phyloP scores from a whole-genome alignment of 1,284 basidiomycete species.

The Boletus sp. region DNA sequence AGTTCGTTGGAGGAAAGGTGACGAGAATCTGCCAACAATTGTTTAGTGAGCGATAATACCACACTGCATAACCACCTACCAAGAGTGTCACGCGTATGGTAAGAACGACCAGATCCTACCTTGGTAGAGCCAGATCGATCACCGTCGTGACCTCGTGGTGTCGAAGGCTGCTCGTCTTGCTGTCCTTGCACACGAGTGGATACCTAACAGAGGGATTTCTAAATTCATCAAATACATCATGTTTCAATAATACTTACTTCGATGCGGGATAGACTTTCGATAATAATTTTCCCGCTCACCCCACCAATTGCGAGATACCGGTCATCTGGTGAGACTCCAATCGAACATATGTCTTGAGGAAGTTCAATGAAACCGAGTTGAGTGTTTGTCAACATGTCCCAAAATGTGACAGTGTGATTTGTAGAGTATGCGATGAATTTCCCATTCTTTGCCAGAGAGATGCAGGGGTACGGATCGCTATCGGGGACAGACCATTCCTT shows the following conservation, averaged over 20 bases:
- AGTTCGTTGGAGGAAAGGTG: too few relatives aligned
- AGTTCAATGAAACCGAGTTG: background rate
- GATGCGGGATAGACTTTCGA: too few relatives aligned
- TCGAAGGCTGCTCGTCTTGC: background rate
- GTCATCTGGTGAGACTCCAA: background rate
- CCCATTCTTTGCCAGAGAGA: background rate
- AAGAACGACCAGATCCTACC: background rate
- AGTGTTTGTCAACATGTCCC: background rate
- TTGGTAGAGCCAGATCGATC: background rate
- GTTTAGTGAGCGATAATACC: too few relatives aligned
- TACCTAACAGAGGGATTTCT: background rate
- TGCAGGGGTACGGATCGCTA: background rate
- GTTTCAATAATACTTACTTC: too few relatives aligned
- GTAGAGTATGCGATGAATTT: background rate
- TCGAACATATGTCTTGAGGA: background rate
- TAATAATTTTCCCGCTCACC: background rate
- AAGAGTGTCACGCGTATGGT: background rate
- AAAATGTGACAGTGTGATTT: background rate
- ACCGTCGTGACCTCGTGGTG: background rate
- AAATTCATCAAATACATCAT: background rate
- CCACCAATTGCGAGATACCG: background rate
- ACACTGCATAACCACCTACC: too few relatives aligned
- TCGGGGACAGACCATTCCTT: background rate
- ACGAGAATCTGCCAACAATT: too few relatives aligned
- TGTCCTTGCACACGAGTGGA: background rate